These are phyloP conservation scores for Leccinum truebloodii DNA, from an alignment of 768 basidiomycete genomes.

Conservation along the genomic window DNA sequence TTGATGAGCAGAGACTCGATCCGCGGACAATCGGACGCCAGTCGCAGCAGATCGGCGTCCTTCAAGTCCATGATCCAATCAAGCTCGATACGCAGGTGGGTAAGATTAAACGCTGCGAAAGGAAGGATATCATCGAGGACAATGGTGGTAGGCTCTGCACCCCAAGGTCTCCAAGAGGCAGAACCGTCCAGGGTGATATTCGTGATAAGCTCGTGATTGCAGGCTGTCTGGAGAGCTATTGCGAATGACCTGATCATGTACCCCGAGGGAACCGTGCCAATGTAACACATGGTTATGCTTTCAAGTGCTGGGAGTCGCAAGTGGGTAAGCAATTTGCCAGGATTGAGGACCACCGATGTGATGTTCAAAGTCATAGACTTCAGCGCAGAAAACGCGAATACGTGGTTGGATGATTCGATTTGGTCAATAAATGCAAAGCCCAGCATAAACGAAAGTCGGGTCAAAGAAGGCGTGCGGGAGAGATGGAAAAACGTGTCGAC, in stretches of 20 bases:
- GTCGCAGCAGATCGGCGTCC: neutral
- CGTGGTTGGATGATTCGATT: neutral
- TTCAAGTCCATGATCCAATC: neutral
- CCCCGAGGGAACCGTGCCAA: no score
- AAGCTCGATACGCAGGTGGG: neutral
- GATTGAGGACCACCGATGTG: neutral
- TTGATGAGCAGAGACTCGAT: neutral
- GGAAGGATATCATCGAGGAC: neutral
- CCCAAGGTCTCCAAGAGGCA: neutral
- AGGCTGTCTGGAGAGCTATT: no score
- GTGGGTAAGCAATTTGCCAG: neutral
- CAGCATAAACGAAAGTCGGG: neutral
- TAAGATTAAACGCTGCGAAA: neutral
- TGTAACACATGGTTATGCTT: neutral
- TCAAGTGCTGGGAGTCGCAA: neutral
- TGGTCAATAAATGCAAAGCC: neutral
- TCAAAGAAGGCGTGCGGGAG: neutral
- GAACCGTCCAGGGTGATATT: neutral
- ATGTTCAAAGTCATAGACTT: neutral
- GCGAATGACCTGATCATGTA: neutral
- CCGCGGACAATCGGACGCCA: neutral
- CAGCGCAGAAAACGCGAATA: neutral
- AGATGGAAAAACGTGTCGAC: neutral
- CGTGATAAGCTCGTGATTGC: neutral
- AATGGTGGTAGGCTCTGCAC: neutral